Evolutionary conservation across 192 early-diverging fungal genomes (phyloP), one percentile per base, ranked within the genome.

Genomic region (Coemansia nantahalensis): DNA sequence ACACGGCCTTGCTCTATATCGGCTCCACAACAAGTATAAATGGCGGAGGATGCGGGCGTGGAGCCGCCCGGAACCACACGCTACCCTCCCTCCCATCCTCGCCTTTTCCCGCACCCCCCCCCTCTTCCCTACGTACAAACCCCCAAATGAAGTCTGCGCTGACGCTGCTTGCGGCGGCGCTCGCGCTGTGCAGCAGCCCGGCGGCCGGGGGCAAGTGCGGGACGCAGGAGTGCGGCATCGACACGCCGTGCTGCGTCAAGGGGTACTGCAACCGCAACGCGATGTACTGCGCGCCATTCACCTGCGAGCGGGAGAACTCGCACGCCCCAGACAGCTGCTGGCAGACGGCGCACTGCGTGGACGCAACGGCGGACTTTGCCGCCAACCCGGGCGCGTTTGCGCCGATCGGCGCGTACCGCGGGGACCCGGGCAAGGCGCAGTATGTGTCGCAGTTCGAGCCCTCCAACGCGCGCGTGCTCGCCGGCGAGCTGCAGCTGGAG

Each of bases 371-470:
- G 11, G 59, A 66, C 22, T 81, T 81, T 36, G 15, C 48, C 13
- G n/a, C 43, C 4, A 39, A 26, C 4, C 19, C 47, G 0, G 55
- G 38, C 6, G 19, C 56, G 11, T 76, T 76, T 42, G 60, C 63
- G 9, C 51, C 61, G 32, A 48, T 55, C 26, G 62, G 55, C 45
- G 61, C 62, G 14, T 86, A 76, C 67, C 64, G 58, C 11, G 82
- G 82, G n/a, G 54, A 81, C 21, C 82, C 84, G 2, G 53, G 47
- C 2, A 56, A 42, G 1, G 48, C 58, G 2, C 30, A 52, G 19
- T 83, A 79, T 60, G 65, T 74, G 35, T 82, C 80, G 16, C 73
- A 83, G 31, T 82, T 78, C 42, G 61, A 78, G 39, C 83, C 81
- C 13, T 67, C 76, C 21, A 75, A 78, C 24, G 74, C 79, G 24